Base-by-base conservation (phyloP, 768 basidiomycete species). In the Boletus rubescentipes region DNA sequence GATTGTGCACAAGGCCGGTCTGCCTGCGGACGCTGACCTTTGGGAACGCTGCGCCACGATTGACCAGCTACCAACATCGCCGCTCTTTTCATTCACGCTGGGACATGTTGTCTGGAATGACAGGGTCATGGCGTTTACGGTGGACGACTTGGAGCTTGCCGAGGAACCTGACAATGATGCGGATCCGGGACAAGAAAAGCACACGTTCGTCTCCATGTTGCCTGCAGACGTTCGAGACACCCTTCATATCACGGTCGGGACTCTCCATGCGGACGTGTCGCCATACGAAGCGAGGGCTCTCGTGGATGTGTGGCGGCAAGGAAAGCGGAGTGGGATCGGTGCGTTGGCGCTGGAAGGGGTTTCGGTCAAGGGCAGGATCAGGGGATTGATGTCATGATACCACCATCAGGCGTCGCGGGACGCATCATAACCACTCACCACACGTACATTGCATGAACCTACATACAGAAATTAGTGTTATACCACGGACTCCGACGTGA, bases 221-320 rank as follows among this genome's bases (percentile, higher is more conserved):
- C 73, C 79, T 0, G 66, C 74, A 6, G 75, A 79, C 12, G 59
- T 87, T 11, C 74, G 73, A 50, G 61, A 72, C 7, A 55, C 80
- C 53, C 69, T 95, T 62, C 97, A 98, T 66, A 80, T 98, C 51
- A 98, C 97, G 0, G 85, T 98, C 6, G 97, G 91, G 9, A 95
- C 91, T 15, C 62, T 65, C 45, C 65, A 77, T 38, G 66, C 67
- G 11, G 72, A 72, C 9, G 74, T 94, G 3, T 53, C 63, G 0
- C 77, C 91, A 3, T 80, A 89, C 21, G 92, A 95, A 72, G 91
- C 85, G 15, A 86, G 75, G 69, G 72, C 49, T 0, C 62, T 98
- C 46, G 86, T 94, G 9, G 72, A 81, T 56, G 66, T 51, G 2
- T 87, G 83, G 81, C 73, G 74, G 45, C 57, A 61, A 16, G 79